Evolutionary conservation across 2,329 filamentous ascomycete genomes (phyloP).

Genomic region (Alternaria metachromatica): DNA sequence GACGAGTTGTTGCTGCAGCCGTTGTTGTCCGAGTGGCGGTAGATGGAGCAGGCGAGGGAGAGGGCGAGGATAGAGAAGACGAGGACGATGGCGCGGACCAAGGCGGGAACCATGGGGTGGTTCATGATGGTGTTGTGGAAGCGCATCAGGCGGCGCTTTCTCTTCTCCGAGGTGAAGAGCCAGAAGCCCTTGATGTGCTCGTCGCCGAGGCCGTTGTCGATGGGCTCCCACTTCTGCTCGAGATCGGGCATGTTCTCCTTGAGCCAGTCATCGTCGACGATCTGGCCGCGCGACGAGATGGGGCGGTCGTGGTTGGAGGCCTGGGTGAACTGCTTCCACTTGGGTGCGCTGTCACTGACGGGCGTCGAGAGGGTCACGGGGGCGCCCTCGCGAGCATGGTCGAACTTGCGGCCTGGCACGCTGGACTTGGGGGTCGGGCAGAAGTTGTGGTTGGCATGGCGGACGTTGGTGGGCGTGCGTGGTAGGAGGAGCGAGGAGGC

Average conservation of each 20-base stretch:
- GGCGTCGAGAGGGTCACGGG: constrained; percentile 46
- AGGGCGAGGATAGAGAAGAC: constrained; percentile 83
- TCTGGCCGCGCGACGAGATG: constrained; percentile 40
- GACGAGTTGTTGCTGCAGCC: constrained; percentile 62
- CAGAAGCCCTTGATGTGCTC: constrained; percentile 58
- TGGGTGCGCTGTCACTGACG: constrained; percentile 44
- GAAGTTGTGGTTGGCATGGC: constrained; percentile 48
- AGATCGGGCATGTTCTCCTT: constrained; percentile 57
- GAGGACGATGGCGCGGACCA: constrained; percentile 83
- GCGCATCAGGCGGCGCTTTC: constrained; percentile 63
- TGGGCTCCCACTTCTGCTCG: constrained; percentile 60
- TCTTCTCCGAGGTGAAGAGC: constrained; percentile 55
- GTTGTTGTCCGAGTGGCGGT: constrained; percentile 54
- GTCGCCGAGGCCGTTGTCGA: constrained; percentile 59
- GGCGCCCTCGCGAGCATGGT: constrained; percentile 47
- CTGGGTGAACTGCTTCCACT: constrained; percentile 49
- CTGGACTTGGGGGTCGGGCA: constrained; percentile 49
- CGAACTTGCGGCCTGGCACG: constrained; percentile 48
- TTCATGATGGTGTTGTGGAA: constrained; percentile 74
- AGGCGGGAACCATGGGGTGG: constrained; percentile 83
- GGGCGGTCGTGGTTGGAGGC: constrained; percentile 40
- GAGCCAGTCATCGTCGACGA: constrained; percentile 56
- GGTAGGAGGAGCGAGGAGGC: constrained; percentile 43
- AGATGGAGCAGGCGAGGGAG: constrained; percentile 78
- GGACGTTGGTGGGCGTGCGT: constrained; percentile 41